Percentiles rank a stretch among this genome's conserved stretches.
phyloP scores from a whole-genome alignment of 2,329 filamentous ascomycete genomes.

The Xylariaceae sp. region DNA sequence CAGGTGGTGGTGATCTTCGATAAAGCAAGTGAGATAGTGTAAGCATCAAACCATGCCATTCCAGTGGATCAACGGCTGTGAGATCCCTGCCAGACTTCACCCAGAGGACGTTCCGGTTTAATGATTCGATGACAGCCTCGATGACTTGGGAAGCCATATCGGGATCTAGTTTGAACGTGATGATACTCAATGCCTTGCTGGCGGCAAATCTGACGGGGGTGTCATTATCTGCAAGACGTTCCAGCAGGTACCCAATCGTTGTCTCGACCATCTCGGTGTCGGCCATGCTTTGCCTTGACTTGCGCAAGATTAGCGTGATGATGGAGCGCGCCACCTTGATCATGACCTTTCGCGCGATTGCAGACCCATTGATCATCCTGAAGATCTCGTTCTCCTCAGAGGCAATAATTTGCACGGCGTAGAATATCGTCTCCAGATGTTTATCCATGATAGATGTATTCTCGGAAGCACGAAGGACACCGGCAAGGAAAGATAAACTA shows the following conservation, averaged over 20 bases:
- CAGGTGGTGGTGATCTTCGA: slow-evolving; percentile 70
- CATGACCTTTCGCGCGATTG: slow-evolving; percentile 73
- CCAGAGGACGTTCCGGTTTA: slow-evolving; percentile 55
- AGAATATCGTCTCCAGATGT: slow-evolving; percentile 64
- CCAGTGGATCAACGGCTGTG: slow-evolving; percentile 71
- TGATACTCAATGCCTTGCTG: slow-evolving; percentile 86
- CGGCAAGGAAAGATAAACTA: slow-evolving; percentile 73
- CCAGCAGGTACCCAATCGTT: slow-evolving; percentile 76
- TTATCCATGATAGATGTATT: slow-evolving; percentile 71
- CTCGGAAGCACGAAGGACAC: slow-evolving; percentile 63
- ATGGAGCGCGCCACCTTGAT: slow-evolving; percentile 82
- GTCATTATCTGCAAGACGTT: slow-evolving; percentile 77
- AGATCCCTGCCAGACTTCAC: slow-evolving; percentile 55
- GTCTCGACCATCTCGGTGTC: slow-evolving; percentile 65
- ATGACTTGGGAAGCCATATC: slow-evolving; percentile 85
- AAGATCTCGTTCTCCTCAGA: slow-evolving; percentile 46
- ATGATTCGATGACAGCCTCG: slow-evolving; percentile 75
- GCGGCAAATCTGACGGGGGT: slow-evolving; percentile 87
- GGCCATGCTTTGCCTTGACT: slow-evolving; percentile 38
- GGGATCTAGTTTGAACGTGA: slow-evolving; percentile 73
- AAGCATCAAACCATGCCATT: slow-evolving; percentile 90
- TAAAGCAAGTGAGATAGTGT: slow-evolving; percentile 85
- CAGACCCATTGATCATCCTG: slow-evolving; percentile 61
- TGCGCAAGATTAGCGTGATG: slow-evolving; percentile 61
- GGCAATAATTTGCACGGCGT: slow-evolving; percentile 57